Evolutionary conservation across 129 eudicot genomes (phyloP), one percentile per base, ranked within the genome.

Genomic region (Deinandra increscens): DNA sequence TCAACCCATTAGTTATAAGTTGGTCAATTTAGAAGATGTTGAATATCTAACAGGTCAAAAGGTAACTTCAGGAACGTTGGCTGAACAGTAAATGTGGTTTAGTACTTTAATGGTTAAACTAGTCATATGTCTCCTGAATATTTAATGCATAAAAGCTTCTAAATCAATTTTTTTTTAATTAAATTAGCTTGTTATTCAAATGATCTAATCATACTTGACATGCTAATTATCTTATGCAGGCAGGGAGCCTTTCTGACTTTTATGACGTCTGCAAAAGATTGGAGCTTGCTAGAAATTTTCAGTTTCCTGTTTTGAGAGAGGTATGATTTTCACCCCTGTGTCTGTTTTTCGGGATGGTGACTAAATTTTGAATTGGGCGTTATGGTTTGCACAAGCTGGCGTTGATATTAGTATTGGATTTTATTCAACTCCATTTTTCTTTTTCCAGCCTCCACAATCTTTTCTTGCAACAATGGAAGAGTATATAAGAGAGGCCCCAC

Each of bases 391-490:
- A 23, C 26, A 58, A 9, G 14, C 60, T 7, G 29, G 54, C 5
- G 37, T 20, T 71, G 0, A 9, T 22, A 29, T 67, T 31, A 10
- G 22, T 55, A 14, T 36, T 6, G 7, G 19, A 58, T 58, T n/a
- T 17, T 36, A 0, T 33, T 60, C 14, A 15, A 60, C 39, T 29
- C 19, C 31, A 6, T 74, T 63, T 23, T 13, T 43, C 48, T 48
- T 70, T 78, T 81, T 64, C 12, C 89, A 94, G 99, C 99, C 99
- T 76, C 99, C 99, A 20, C 97, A 94, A 53, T 87, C 99, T n/a
- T 94, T 94, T 82, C 90, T 94, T 42, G 90, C 82, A 15, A 94
- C 99, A 41, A 94, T 94, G 99, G 99, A 94, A 69, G 99, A 94
- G 72, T 94, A 94, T 80, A 94, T 94, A 71, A 82, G 84, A 76